These are phyloP conservation scores for Fusarium goolgardi DNA, from an alignment of 2,329 filamentous ascomycete species.

Conservation along the genomic window DNA sequence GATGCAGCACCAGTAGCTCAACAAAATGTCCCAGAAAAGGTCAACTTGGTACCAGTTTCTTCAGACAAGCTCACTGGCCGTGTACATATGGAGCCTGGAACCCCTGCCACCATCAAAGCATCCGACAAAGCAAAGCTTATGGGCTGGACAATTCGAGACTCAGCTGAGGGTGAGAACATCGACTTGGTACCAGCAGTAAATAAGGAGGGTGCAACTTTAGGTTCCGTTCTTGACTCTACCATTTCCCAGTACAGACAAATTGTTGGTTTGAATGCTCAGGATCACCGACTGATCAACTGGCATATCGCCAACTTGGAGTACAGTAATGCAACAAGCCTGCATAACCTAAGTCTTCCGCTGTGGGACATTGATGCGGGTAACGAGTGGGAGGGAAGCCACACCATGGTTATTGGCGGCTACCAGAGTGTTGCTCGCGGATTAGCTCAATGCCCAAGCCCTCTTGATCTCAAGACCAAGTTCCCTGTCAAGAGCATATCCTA, in stretches of 20 bases:
- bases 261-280: conserved; percentile 84
- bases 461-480: conserved; percentile 81
- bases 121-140: conserved; percentile 81
- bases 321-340: conserved; percentile 90
- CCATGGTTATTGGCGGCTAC: conserved; percentile 93
- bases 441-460: conserved; percentile 77
- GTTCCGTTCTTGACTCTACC: conserved; percentile 92
- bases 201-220: conserved; percentile 77
- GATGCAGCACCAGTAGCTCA: conserved; percentile 65
- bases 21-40: conserved; percentile 63
- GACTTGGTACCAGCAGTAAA: conserved; percentile 75
- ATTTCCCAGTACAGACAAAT: conserved; percentile 87
- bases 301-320: conserved; percentile 98
- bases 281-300: conserved; percentile 95
- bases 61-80: conserved; percentile 77
- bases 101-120: conserved; percentile 76
- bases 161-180: conserved; percentile 73
- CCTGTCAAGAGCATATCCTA: conserved; percentile 78
- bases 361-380: conserved; percentile 99
- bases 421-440: conserved; percentile 92
- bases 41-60: conserved; percentile 71
- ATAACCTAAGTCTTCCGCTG: conserved; percentile 85
- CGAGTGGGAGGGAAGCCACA: conserved; percentile 95
- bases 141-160: conserved; percentile 81
- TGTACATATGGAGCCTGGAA: conserved; percentile 76